A percentile compares a stretch with the other conserved stretches of the same genome.
phyloP scores from a whole-genome alignment of 2,329 filamentous ascomycete genomes.

The Talaromyces sp. region DNA sequence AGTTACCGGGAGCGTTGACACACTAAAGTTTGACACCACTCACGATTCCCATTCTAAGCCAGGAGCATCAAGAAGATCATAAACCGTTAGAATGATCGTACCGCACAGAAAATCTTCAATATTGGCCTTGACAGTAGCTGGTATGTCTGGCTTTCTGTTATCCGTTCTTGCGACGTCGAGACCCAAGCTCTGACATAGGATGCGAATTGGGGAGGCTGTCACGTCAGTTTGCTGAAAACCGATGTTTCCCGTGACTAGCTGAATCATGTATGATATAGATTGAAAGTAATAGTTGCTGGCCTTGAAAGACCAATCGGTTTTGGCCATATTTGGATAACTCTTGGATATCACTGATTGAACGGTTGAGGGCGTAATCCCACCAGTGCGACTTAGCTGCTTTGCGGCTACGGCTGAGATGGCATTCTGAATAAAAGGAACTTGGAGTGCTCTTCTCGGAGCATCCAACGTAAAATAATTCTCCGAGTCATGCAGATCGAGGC shows the following conservation, averaged over 20 bases:
- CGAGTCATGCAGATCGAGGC: slow-evolving; percentile 36
- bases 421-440: slow-evolving; percentile 28
- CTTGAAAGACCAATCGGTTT: slow-evolving; percentile 56
- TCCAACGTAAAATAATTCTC: slow-evolving; percentile 34
- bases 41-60: slow-evolving; percentile 53
- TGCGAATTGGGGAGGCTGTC: slow-evolving; percentile 26
- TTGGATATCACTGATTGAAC: slow-evolving; percentile 47
- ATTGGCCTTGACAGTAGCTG: slow-evolving; percentile 32
- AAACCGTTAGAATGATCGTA: slow-evolving; percentile 57
- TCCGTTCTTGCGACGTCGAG: slow-evolving; percentile 24
- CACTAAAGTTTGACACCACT: slow-evolving; percentile 7
- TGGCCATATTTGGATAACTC: slow-evolving; percentile 42
- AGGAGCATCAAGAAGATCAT: slow-evolving; percentile 59
- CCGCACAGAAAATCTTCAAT: slow-evolving; percentile 57
- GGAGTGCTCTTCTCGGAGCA: slow-evolving; percentile 32
- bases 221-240: slow-evolving; percentile 23
- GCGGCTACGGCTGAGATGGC: slow-evolving; percentile 35
- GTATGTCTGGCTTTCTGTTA: slow-evolving; percentile 21
- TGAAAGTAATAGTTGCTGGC: slow-evolving; percentile 58
- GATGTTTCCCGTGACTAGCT: slow-evolving; percentile 29
- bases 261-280: slow-evolving; percentile 48
- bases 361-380: slow-evolving; percentile 24
- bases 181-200: slow-evolving; percentile 21
- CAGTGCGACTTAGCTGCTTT: slow-evolving; percentile 34
- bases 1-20: slow-evolving; percentile 4